A percentile compares a stretch with the other conserved stretches of the same genome.
These are phyloP conservation scores for Candida freyschussii DNA, from an alignment of 1,139 yeast species.

Conservation along the genomic window DNA sequence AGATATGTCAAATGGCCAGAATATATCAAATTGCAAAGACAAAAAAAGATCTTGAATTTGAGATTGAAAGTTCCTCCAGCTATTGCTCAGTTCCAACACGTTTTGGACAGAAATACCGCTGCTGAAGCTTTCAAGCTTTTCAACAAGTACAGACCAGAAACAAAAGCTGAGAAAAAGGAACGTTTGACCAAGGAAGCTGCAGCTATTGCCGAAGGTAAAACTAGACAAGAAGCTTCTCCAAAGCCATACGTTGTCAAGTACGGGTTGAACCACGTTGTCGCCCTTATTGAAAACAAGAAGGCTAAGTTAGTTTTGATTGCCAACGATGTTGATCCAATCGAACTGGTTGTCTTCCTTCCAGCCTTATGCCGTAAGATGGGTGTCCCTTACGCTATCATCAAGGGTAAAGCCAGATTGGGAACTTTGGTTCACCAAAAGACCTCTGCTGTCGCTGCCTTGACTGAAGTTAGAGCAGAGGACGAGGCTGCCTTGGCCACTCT, in stretches of 20 bases:
- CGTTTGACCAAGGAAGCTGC: conserved; percentile 98
- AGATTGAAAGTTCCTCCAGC: conserved; percentile 99
- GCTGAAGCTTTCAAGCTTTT: conserved; percentile 92
- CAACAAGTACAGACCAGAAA: conserved; percentile 99
- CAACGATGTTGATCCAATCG: conserved; percentile 98
- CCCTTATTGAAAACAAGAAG: conserved; percentile 95
- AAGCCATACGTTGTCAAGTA: conserved; percentile 95
- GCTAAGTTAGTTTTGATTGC: conserved; percentile 95
- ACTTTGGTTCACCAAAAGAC: conserved; percentile 96
- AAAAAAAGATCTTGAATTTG: conserved; percentile 88
- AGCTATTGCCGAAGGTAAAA: conserved; percentile 96
- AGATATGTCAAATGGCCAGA: conserved; percentile 99
- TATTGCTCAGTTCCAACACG: conserved; percentile 90
- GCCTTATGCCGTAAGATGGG: conserved; percentile 99
- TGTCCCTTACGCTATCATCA: conserved; percentile 96
- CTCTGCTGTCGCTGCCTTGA: conserved; percentile 93
- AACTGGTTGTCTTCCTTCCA: conserved; percentile 92
- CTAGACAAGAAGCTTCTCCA: conserved; percentile 91
- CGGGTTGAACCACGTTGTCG: conserved; percentile 98
- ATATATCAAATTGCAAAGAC: conserved; percentile 95
- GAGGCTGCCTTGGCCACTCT: conserved; percentile 91
- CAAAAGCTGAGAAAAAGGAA: conserved; percentile 95
- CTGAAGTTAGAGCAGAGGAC: conserved; percentile 91
- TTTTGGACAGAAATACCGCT: conserved; percentile 97
- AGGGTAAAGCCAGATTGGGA: conserved; percentile 99